A percentile compares a stretch with the other conserved stretches of the same genome.
phyloP scores from a whole-genome alignment of 768 basidiomycete species.

The Tricholoma sp. region DNA sequence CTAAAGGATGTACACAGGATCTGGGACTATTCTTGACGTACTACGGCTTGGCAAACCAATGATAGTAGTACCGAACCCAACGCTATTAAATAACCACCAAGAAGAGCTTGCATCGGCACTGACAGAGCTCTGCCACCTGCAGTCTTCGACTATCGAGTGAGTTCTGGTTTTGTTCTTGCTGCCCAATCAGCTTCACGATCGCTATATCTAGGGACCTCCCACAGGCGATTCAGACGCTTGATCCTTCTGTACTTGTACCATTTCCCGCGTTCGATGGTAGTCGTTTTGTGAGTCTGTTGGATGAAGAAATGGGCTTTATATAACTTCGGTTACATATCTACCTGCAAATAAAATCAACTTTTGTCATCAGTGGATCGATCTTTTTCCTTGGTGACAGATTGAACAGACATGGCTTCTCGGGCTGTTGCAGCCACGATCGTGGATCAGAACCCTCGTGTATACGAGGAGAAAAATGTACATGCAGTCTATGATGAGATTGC shows the following conservation, averaged over 20 bases:
- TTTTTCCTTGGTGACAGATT: not conserved
- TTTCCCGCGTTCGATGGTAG: slow-evolving; percentile 70
- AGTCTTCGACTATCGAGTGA: slow-evolving; percentile 53
- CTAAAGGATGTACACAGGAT: slow-evolving; percentile 45
- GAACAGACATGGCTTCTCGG: not conserved
- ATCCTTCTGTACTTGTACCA: slow-evolving; percentile 37
- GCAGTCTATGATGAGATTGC: slow-evolving; percentile 83
- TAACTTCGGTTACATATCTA: not conserved
- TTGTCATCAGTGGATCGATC: not conserved
- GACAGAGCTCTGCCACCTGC: slow-evolving; percentile 50
- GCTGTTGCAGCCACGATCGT: slow-evolving; percentile 36
- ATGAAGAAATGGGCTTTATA: slow-evolving; percentile 75
- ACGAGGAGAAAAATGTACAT: slow-evolving; percentile 78
- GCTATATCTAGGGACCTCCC: slow-evolving; percentile 42
- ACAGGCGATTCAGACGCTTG: slow-evolving; percentile 46
- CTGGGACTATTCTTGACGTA: slow-evolving; percentile 91
- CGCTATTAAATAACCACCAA: slow-evolving; percentile 91
- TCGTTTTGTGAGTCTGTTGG: slow-evolving; percentile 62
- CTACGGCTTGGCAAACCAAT: slow-evolving; percentile 70
- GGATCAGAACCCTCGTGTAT: slow-evolving; percentile 45
- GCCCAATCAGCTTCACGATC: not conserved
- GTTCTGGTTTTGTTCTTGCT: slow-evolving; percentile 19
- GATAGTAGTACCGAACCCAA: slow-evolving; percentile 86
- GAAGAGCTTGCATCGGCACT: slow-evolving; percentile 78
- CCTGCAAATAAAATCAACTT: not conserved